These are phyloP conservation scores for Chalciporus pseudorubinellus DNA, from an alignment of 768 basidiomycete species.

Conservation along the genomic window DNA sequence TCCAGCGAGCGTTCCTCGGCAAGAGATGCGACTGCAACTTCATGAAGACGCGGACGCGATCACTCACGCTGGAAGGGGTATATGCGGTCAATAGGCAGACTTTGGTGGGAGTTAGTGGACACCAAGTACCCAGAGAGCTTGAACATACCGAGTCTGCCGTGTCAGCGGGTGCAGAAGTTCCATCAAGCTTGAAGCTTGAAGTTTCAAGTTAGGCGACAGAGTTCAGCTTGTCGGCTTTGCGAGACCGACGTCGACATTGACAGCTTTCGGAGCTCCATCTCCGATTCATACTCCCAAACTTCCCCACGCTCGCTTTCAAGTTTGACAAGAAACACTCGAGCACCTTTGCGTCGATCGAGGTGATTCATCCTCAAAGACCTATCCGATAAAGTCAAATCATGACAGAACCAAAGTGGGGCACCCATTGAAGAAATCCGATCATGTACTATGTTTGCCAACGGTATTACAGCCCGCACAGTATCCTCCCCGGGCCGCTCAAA, in stretches of 20 bases:
- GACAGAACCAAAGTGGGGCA: too few species aligned
- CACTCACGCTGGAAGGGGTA: neutral
- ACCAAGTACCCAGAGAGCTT: too few species aligned
- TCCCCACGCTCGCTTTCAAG: too few species aligned
- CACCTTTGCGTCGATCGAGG: too few species aligned
- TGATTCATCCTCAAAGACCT: too few species aligned
- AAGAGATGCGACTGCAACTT: conserved; percentile 5
- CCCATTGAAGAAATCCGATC: too few species aligned
- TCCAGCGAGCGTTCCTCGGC: neutral
- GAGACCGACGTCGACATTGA: too few species aligned
- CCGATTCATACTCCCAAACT: neutral
- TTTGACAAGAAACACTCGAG: too few species aligned
- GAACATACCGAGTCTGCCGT: neutral
- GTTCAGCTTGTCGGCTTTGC: neutral
- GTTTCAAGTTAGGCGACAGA: neutral
- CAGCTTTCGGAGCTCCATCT: neutral
- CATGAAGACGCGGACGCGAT: neutral
- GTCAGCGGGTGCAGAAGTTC: neutral
- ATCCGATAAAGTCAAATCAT: too few species aligned
- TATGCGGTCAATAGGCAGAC: neutral
- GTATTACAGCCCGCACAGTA: neutral
- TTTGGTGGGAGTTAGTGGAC: too few species aligned
- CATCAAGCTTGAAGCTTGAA: neutral
- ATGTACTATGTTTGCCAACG: too few species aligned
- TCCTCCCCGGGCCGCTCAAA: neutral